These are phyloP conservation scores for Monascus purpureus DNA, from an alignment of 495 filamentous ascomycete species.

Conservation along the genomic window DNA sequence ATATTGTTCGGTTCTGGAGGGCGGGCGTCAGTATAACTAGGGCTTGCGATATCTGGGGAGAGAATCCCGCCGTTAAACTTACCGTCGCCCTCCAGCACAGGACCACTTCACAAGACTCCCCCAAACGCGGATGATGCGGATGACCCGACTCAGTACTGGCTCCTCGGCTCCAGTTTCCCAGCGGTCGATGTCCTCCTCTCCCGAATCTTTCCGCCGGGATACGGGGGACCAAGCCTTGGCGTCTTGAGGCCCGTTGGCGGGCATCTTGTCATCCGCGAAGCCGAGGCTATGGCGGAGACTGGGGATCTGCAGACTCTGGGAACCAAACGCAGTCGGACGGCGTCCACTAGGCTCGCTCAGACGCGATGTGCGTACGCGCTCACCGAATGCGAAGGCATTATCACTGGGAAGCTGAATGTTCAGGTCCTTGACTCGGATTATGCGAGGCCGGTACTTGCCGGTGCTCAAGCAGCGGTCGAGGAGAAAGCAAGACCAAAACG, in stretches of 20 bases:
- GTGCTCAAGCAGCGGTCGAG: conserved; percentile 68
- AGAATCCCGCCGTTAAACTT: too few species aligned
- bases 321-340: conserved; percentile 28
- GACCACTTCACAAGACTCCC: conserved; percentile 66
- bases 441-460: conserved; percentile 58
- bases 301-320: conserved; percentile 30
- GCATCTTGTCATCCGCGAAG: conserved; percentile 25
- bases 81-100: conserved; percentile 55
- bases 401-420: conserved; percentile 35
- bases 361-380: conserved; percentile 32
- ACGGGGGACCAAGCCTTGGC: conserved; percentile 30
- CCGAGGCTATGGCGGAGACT: conserved; percentile 32
- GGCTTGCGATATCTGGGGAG: too few species aligned
- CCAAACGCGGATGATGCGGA: conserved; percentile 68
- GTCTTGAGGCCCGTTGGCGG: conserved; percentile 20
- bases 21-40: neutral
- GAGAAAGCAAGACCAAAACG: conserved; percentile 77
- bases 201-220: conserved; percentile 48
- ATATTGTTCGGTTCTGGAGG: conserved; percentile 27
- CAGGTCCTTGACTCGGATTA: conserved; percentile 53
- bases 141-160: conserved; percentile 59
- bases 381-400: conserved; percentile 35
- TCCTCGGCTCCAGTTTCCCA: conserved; percentile 48
- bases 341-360: conserved; percentile 23
- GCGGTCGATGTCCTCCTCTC: conserved; percentile 48